phyloP scores from a whole-genome alignment of 495 filamentous ascomycete species.

The Rhypophila decipiens region DNA sequence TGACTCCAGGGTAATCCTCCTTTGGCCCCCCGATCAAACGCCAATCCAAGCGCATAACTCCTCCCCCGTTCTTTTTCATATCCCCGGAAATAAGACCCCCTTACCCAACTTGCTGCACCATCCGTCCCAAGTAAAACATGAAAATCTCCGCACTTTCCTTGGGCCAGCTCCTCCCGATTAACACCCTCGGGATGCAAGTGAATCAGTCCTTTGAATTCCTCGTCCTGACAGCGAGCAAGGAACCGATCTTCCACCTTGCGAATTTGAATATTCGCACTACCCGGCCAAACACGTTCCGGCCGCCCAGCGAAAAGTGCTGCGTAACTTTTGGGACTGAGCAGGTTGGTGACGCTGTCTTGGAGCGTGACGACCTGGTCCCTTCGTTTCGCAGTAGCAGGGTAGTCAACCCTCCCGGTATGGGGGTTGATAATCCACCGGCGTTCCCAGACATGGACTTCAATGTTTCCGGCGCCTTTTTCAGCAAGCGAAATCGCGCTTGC shows the following conservation, averaged over 20 bases:
- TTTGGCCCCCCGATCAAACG: slow-evolving; percentile 26
- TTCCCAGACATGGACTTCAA: slow-evolving; percentile 30
- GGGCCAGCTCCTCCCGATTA: slow-evolving; percentile 21
- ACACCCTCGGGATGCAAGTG: slow-evolving; percentile 30
- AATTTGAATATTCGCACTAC: slow-evolving; percentile 31
- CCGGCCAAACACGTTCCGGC: slow-evolving; percentile 28
- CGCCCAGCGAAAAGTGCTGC: slow-evolving; percentile 24
- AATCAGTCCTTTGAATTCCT: slow-evolving; percentile 26
- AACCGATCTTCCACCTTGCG: slow-evolving; percentile 35
- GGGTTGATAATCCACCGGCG: slow-evolving; percentile 19
- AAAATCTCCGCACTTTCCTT: slow-evolving; percentile 30
- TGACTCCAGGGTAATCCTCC: slow-evolving; percentile 31
- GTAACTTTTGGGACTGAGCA: slow-evolving; percentile 20
- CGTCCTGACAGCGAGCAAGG: slow-evolving; percentile 27
- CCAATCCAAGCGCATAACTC: slow-evolving; percentile 31
- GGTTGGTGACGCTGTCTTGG: slow-evolving; percentile 26
- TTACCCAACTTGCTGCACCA: slow-evolving; percentile 30
- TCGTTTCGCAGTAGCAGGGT: slow-evolving; percentile 19
- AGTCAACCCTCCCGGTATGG: slow-evolving; percentile 19
- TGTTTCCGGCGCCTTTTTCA: slow-evolving; percentile 24
- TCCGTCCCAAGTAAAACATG: slow-evolving; percentile 33
- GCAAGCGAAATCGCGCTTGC: slow-evolving; percentile 32
- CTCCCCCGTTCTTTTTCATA: slow-evolving; percentile 33
- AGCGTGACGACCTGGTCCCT: slow-evolving; percentile 30
- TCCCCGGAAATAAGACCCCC: slow-evolving; percentile 27